Conservation (phyloP, 108 stramenopile genomes). For the Cylindrotheca fusiformis region DNA sequence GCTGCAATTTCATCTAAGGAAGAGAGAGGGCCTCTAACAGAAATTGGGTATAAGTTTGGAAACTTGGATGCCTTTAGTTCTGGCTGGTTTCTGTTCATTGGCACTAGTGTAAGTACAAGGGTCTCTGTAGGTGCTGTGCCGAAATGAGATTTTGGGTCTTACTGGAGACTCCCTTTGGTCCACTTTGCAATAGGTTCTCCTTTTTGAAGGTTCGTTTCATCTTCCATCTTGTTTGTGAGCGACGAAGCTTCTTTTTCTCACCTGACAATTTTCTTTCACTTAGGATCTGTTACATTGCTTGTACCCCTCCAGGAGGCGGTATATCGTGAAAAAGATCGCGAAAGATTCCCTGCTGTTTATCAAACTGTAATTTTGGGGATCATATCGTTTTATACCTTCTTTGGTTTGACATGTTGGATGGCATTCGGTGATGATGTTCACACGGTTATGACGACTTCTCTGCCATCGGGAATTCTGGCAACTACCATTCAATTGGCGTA, state of each 20-base stretch:
- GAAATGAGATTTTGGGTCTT: too few relatives aligned
- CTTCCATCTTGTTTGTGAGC: too few relatives aligned
- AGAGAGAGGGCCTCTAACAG: conserved; percentile 14
- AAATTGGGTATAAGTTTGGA: conserved; percentile 17
- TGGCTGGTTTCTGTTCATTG: conserved; percentile 69
- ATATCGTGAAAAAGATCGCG: conserved; percentile 29
- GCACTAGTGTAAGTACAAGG: conserved; percentile 45
- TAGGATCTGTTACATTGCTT: conserved; percentile 69
- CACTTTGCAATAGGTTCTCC: background rate
- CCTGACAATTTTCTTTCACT: conserved; percentile 51
- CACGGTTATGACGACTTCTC: conserved; percentile 64
- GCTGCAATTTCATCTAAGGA: conserved; percentile 13
- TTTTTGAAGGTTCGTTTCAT: conserved; percentile 21
- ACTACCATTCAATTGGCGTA: conserved; percentile 69
- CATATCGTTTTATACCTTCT: conserved; percentile 64
- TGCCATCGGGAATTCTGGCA: conserved; percentile 45
- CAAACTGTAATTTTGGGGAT: conserved; percentile 48
- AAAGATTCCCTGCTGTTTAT: conserved; percentile 56
- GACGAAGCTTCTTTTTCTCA: too few relatives aligned
- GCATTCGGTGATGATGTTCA: conserved; percentile 55
- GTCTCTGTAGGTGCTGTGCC: too few relatives aligned
- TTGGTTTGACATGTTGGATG: conserved; percentile 57
- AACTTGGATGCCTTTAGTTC: conserved; percentile 28
- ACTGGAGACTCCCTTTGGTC: background rate
- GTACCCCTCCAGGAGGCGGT: conserved; percentile 77